Evolutionary conservation across 2,329 filamentous ascomycete genomes (phyloP), one percentile per base, ranked within the genome.

Genomic region (Alternaria brassicicola): DNA sequence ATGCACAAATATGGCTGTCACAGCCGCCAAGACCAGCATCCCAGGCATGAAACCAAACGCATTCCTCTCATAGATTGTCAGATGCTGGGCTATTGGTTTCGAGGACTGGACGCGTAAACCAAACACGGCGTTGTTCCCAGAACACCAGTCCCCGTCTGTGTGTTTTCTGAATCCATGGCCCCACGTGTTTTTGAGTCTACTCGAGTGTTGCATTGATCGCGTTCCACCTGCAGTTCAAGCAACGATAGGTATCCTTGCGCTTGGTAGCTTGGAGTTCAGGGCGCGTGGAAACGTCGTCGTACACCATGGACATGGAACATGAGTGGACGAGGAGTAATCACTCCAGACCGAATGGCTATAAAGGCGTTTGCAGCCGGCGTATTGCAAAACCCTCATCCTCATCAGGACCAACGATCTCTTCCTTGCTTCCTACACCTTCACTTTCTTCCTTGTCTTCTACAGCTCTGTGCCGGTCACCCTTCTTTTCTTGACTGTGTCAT

Each of bases 201-300:
- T 23, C 28, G 13, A 30, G 6, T 9, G 15, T n/a, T 17, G 43
- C 43, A 35, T 47, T 47, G 43, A 47, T 10, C 15, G 43, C 43
- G 10, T 17, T 9, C 7, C 28, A 47, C 8, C 19, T 28, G 23
- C 6, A 19, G 28, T 25, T 9, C 21, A 50, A 33, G 28, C 28
- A 19, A 19, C 43, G n/a, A 19, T 55, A 36, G 39, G 31, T 25
- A 39, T 50, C n/a, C 31, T 31, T 31, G 48, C 50, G 17, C 31
- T 59, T 53, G 33, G 43, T 21, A 52, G 58, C 61, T 61, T 63
- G 57, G 61, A 42, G 47, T 58, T 52, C 46, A 52, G 43, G 13
- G 45, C 31, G 26, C 23, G 43, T 36, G 39, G 30, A 28, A 28
- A 30, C 10, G 19, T 38, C n/a, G 28, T 33, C 43, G 26, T 47